These are phyloP conservation scores for Saccharum spontaneum DNA, from an alignment of 176 grass and related monocot genomes.

Conservation along the genomic window DNA sequence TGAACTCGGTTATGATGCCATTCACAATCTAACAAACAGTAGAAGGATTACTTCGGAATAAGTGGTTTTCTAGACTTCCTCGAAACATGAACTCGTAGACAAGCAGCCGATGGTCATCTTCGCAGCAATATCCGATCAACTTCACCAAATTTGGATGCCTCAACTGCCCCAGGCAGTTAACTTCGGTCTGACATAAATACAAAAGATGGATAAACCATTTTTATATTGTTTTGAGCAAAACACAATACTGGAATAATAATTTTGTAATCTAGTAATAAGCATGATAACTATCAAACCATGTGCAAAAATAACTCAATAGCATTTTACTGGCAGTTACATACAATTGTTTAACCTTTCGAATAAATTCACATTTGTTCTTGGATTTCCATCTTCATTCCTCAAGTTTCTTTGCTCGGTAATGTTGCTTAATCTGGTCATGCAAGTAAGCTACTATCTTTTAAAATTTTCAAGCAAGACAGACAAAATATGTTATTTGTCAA, in stretches of 20 bases:
- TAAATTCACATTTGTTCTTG: neutral
- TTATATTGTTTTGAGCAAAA: neutral
- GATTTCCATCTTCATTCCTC: slow-evolving; percentile 5
- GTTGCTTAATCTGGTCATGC: neutral
- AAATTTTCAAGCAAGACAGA: neutral
- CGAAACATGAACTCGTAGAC: slow-evolving; percentile 99
- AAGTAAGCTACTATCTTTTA: neutral
- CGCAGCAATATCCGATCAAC: slow-evolving; percentile 98
- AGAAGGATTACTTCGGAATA: slow-evolving; percentile 89
- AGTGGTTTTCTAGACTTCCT: slow-evolving; percentile 98
- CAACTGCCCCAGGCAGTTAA: slow-evolving; percentile 94
- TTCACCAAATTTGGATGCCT: slow-evolving; percentile 99
- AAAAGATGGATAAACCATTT: slow-evolving; percentile 17
- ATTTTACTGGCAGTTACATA: neutral
- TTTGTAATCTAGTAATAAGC: neutral
- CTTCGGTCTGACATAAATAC: slow-evolving; percentile 71
- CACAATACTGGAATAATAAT: neutral
- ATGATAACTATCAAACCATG: neutral
- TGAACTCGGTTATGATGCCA: neutral
- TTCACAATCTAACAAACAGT: neutral
- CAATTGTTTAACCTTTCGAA: neutral
- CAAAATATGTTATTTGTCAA: slow-evolving; percentile 2
- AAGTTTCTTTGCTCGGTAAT: slow-evolving; percentile 3
- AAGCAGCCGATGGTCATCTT: slow-evolving; percentile 95
- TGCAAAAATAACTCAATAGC: neutral